These are phyloP conservation scores for Apodospora peruviana DNA, from an alignment of 495 filamentous ascomycete genomes.

Conservation along the genomic window DNA sequence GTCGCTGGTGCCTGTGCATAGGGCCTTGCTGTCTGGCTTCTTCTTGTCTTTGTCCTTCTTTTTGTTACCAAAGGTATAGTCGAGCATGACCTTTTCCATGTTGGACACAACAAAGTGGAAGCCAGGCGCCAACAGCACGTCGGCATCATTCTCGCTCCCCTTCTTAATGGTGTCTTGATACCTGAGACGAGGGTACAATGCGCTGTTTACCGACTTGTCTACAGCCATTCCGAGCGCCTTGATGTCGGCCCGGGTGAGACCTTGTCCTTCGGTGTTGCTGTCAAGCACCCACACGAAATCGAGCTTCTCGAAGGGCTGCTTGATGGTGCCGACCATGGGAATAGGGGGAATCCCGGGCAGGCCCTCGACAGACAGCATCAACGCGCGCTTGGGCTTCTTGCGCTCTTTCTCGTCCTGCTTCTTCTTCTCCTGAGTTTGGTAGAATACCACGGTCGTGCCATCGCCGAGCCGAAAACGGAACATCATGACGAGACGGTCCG, in stretches of 20 bases:
- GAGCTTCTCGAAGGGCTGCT: slow-evolving; percentile 37
- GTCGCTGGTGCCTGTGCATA: not conserved
- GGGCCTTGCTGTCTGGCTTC: not conserved
- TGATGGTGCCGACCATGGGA: slow-evolving; percentile 28
- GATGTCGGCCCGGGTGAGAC: not conserved
- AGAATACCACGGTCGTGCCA: too few relatives aligned
- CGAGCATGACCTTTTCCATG: slow-evolving; percentile 11
- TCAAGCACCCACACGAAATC: slow-evolving; percentile 16
- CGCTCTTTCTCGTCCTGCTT: too few relatives aligned
- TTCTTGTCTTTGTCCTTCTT: not conserved
- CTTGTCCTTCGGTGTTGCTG: not conserved
- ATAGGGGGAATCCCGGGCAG: too few relatives aligned
- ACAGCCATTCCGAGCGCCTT: not conserved
- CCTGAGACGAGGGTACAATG: not conserved
- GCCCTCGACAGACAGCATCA: too few relatives aligned
- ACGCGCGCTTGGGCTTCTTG: too few relatives aligned
- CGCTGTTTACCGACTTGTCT: not conserved
- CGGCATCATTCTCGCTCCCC: not conserved
- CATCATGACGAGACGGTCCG: too few relatives aligned
- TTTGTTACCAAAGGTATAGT: slow-evolving; percentile 24
- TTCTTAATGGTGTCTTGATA: not conserved
- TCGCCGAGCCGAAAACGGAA: too few relatives aligned
- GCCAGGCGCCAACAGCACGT: not conserved
- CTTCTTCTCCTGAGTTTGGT: too few relatives aligned
- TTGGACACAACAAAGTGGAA: not conserved